Evolutionary conservation across 176 grass and related monocot species (phyloP).

Genomic region (Poa annua): DNA sequence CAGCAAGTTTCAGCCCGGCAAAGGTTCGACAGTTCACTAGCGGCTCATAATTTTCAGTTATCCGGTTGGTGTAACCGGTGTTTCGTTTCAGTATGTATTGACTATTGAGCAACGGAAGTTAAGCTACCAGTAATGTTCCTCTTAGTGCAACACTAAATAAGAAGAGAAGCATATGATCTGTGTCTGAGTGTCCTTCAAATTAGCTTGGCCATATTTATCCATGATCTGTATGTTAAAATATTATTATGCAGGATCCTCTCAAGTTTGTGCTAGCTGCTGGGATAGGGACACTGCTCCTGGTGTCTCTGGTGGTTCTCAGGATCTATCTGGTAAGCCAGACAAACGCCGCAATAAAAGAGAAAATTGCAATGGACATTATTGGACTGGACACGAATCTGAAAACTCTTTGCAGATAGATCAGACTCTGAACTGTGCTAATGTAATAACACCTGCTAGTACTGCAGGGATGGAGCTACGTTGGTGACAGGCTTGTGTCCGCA

Average conservation of each 20-base stretch:
- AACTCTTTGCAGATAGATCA: neutral
- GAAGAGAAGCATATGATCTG: neutral
- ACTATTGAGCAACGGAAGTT: neutral
- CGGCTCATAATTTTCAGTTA: neutral
- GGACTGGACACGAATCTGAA: neutral
- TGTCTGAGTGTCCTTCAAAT: neutral
- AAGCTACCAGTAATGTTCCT: neutral
- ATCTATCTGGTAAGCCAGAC: conserved; percentile 70
- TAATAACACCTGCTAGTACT: neutral
- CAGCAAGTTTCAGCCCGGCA: conserved; percentile 76
- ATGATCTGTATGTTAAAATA: neutral
- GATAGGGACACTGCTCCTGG: conserved; percentile 82
- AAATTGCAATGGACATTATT: neutral
- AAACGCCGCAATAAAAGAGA: no score
- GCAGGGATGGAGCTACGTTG: conserved; percentile 98
- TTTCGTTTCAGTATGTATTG: neutral
- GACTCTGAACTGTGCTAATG: neutral
- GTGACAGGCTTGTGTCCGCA: conserved; percentile 88
- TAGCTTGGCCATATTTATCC: neutral
- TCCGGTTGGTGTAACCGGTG: neutral
- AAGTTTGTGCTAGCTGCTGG: conserved; percentile 85
- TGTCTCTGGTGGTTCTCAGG: conserved; percentile 75
- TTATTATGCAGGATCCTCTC: conserved; percentile 68
- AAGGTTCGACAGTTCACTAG: conserved; percentile 46
- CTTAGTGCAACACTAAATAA: neutral